Percentiles rank a stretch among this genome's conserved stretches.
phyloP scores from a whole-genome alignment of 192 early-diverging fungal species.

The Coemansia sp. region DNA sequence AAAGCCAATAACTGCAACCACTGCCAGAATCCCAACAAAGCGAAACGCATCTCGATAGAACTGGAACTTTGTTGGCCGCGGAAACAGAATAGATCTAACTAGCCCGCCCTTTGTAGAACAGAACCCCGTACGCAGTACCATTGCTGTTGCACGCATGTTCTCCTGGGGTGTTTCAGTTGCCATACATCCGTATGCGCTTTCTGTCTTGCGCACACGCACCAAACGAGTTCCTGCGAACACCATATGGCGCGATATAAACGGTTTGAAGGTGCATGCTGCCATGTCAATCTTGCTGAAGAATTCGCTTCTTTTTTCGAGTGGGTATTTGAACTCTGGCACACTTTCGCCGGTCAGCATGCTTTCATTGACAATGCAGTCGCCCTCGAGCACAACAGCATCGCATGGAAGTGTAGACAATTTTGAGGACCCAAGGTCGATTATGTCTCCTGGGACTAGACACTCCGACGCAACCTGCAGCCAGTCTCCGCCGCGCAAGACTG shows the following conservation, averaged over 20 bases:
- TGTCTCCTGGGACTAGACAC: conserved; percentile 92
- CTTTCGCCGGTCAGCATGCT: conserved; percentile 98
- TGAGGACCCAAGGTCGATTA: conserved; percentile 71
- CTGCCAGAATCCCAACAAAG: conserved; percentile 86
- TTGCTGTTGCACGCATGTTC: conserved; percentile 60
- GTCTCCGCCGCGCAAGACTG: conserved; percentile 60
- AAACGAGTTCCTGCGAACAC: conserved; percentile 93
- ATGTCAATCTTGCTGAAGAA: conserved; percentile 29
- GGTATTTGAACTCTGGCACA: conserved; percentile 86
- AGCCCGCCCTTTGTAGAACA: conserved; percentile 95
- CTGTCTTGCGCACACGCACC: conserved; percentile 65
- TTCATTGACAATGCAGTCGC: conserved; percentile 97
- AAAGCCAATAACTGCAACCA: conserved; percentile 84
- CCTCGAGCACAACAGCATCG: conserved; percentile 86
- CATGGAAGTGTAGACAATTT: conserved; percentile 72
- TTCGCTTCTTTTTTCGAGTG: conserved; percentile 44
- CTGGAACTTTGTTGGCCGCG: conserved; percentile 88
- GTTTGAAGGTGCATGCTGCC: conserved; percentile 35
- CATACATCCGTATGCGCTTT: conserved; percentile 7
- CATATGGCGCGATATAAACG: conserved; percentile 77
- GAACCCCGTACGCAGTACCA: conserved; percentile 90
- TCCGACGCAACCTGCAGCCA: conserved; percentile 58
- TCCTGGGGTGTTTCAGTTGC: neutral
- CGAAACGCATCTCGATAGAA: conserved; percentile 95
- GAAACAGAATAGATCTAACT: conserved; percentile 93